Evolutionary conservation across 1,284 basidiomycete species (phyloP).

Genomic region (Melampsora larici-populina): DNA sequence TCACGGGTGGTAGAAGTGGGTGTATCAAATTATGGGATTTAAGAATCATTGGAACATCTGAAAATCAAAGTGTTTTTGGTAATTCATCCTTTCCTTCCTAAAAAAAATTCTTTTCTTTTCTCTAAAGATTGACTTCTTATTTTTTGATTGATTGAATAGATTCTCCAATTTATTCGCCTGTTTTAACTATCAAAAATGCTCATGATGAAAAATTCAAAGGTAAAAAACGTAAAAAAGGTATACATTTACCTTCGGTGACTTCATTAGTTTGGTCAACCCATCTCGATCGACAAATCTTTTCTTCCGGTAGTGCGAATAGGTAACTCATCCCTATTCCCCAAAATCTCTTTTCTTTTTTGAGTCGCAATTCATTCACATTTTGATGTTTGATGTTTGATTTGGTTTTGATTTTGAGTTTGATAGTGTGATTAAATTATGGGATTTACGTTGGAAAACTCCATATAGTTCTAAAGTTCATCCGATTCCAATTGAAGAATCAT

Average conservation of each 20-base stretch:
- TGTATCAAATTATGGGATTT: constrained; percentile 41
- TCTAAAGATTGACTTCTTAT: neutral
- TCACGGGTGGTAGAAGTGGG: constrained; percentile 23
- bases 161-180: constrained; percentile 9
- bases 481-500: constrained; percentile 22
- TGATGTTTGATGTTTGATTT: too few relatives aligned
- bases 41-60: constrained; percentile 4
- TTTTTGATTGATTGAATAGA: constrained; percentile 1
- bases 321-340: constrained; percentile 11
- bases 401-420: neutral
- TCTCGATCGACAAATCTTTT: constrained; percentile 16
- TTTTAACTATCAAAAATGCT: constrained; percentile 36
- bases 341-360: too few relatives aligned
- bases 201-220: constrained; percentile 32
- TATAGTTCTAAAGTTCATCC: constrained; percentile 33
- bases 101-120: too few relatives aligned
- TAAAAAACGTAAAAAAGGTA: constrained; percentile 14
- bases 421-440: constrained; percentile 38
- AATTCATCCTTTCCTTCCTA: neutral
- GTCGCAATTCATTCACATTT: neutral
- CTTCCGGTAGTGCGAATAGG: constrained; percentile 37
- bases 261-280: constrained; percentile 27
- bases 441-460: constrained; percentile 27
- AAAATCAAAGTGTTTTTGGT: constrained; percentile 6
- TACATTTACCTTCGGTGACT: constrained; percentile 28